A percentile compares a stretch with the other conserved stretches of the same genome.
phyloP scores from a whole-genome alignment of 495 filamentous ascomycete species.

The Aspergillus baeticus region DNA sequence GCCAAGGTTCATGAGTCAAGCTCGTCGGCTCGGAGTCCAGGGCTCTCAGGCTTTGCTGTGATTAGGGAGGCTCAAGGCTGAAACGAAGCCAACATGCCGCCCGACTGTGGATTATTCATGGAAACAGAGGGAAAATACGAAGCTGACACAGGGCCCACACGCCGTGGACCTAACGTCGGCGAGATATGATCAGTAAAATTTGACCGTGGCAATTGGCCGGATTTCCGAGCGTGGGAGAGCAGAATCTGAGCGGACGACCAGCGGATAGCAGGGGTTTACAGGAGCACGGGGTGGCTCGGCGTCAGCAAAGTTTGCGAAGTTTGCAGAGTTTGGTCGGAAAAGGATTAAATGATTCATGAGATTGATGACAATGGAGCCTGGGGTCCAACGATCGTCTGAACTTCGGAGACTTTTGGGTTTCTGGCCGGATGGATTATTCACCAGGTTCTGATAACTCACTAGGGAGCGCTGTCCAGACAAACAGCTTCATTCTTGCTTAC shows the following conservation, averaged over 20 bases:
- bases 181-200: too few relatives aligned
- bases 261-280: not conserved
- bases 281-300: not conserved
- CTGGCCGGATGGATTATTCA: slow-evolving; percentile 5
- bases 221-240: not conserved
- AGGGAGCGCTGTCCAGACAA: not conserved
- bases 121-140: too few relatives aligned
- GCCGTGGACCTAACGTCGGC: too few relatives aligned
- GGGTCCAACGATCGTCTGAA: not conserved
- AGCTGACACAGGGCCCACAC: too few relatives aligned
- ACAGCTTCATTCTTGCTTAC: not conserved
- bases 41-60: too few relatives aligned
- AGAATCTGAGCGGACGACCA: not conserved
- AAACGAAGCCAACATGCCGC: too few relatives aligned
- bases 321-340: not conserved
- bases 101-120: too few relatives aligned
- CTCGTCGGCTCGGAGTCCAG: too few relatives aligned
- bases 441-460: not conserved
- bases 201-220: too few relatives aligned
- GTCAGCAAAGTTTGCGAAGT: not conserved
- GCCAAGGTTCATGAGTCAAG: too few relatives aligned
- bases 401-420: slow-evolving; percentile 5
- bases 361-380: too few relatives aligned
- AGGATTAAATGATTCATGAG: not conserved
- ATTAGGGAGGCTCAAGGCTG: too few relatives aligned